Evolutionary conservation across 73 alveolate genomes (phyloP), one percentile per base, ranked within the genome.

Genomic region (Symbiodinium pilosum): DNA sequence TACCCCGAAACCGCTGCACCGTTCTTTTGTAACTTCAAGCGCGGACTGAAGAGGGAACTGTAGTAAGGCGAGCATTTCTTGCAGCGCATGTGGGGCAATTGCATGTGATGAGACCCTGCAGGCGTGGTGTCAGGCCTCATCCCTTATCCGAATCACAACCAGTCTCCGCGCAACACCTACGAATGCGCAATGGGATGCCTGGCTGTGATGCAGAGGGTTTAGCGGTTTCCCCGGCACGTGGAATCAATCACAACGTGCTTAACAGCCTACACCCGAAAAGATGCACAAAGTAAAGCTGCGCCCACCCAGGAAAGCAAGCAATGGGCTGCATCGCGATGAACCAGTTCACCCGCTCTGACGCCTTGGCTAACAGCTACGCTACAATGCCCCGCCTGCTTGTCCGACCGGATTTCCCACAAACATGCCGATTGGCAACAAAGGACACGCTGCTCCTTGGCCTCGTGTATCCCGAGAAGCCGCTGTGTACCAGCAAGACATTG

Each of bases 111-210:
- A n/a, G n/a, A n/a, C n/a, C n/a, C n/a, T 64, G 6, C 75, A 91
- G 97, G 99, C 43, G 99, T 84, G n/a, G 99, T 93, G 43, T 86
- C 95, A 7, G 99, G 99, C 69, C 99, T 99, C 87, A 99, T 99
- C 85, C 99, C 99, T 24, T 99, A 99, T 99, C 99, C 99, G 77
- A 99, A 99, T 99, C 99, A 99, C 99, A 99, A 99, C 98, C 99
- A 99, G 99, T 99, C 99, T 69, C 99, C 99, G 30, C 99, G 99
- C 92, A 99, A 99, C 99, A 99, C 99, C 32, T 99, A 99, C 99
- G 99, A 99, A 99, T 99, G 99, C 92, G 99, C 99, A 32, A 99
- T 99, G 99, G 99, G 99, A 91, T 8, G 8, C 97, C 43, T 47
- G 59, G n/a, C n/a, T n/a, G n/a, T n/a, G n/a, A n/a, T n/a, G n/a